Conservation (phyloP, 1,284 basidiomycete genomes). For the Apiotrichum brassicae region DNA sequence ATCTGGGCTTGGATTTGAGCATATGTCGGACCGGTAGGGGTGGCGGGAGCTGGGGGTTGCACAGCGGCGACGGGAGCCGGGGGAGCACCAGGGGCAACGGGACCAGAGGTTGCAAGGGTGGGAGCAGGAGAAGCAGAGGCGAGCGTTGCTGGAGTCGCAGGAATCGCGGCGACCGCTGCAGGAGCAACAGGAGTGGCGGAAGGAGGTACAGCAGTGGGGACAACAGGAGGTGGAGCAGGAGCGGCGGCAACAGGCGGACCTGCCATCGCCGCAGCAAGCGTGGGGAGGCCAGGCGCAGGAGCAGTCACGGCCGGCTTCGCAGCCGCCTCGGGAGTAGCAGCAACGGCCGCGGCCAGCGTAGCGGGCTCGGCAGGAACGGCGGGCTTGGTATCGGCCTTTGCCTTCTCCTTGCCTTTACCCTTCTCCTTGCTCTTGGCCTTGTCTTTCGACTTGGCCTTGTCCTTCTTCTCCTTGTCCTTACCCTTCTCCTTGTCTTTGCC, state of each 20-base stretch:
- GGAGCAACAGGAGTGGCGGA: neutral
- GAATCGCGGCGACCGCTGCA: conserved; percentile 1
- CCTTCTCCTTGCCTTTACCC: neutral
- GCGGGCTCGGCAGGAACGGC: neutral
- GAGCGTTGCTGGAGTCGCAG: conserved; percentile 3
- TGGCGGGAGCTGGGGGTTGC: too few species aligned
- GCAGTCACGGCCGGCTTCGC: neutral
- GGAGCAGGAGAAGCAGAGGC: conserved; percentile 8
- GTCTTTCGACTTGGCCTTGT: neutral
- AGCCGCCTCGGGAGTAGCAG: neutral
- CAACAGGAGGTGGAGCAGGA: conserved; percentile 3
- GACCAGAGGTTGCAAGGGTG: conserved; percentile 7
- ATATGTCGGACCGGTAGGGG: neutral
- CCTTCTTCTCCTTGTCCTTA: neutral
- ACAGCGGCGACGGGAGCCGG: neutral
- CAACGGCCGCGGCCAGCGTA: neutral
- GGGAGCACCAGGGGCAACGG: conserved; percentile 1
- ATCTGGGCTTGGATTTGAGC: neutral
- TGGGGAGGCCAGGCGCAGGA: neutral
- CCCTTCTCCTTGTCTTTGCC: neutral
- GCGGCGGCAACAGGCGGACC: neutral
- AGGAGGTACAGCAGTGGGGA: conserved; percentile 7
- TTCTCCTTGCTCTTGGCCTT: neutral
- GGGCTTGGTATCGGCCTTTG: neutral
- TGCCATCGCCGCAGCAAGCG: neutral